A percentile compares a stretch with the other conserved stretches of the same genome.
phyloP scores from a whole-genome alignment of 192 early-diverging fungal species.

The Gryganskiella cystojenkinii region DNA sequence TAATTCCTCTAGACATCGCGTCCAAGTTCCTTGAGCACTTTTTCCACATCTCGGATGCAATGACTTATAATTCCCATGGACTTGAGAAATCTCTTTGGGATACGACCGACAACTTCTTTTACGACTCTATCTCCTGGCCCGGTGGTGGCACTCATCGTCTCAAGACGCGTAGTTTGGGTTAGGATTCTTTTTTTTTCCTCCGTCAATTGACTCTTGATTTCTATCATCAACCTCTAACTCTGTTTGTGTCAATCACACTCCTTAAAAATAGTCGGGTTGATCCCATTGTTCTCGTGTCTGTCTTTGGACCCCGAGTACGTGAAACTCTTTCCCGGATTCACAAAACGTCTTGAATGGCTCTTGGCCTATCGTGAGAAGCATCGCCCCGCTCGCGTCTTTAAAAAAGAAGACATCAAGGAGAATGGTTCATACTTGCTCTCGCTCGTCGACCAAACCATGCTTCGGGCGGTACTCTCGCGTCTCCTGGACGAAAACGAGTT shows the following conservation, averaged over 20 bases:
- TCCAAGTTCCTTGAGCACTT: constrained; percentile 69
- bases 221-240: not conserved
- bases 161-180: constrained; percentile 61
- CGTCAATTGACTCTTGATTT: not conserved
- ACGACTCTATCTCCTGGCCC: constrained; percentile 60
- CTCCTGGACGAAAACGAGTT: constrained; percentile 66
- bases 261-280: constrained; percentile 50
- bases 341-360: constrained; percentile 30
- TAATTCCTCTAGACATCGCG: constrained; percentile 65
- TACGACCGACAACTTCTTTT: constrained; percentile 60
- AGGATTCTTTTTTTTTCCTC: not conserved
- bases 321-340: constrained; percentile 42
- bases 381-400: constrained; percentile 27
- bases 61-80: constrained; percentile 52
- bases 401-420: constrained; percentile 38
- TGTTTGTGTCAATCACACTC: not conserved
- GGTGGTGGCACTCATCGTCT: constrained; percentile 58
- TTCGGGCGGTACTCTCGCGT: constrained; percentile 49
- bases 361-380: constrained; percentile 34
- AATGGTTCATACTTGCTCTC: constrained; percentile 48
- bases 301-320: constrained; percentile 58
- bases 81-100: constrained; percentile 58
- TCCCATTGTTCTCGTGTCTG: constrained; percentile 56
- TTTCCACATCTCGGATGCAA: constrained; percentile 66
- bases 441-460: constrained; percentile 54